Base-by-base conservation (phyloP, 352 stramenopile species). In the Phytophthora tubulina region DNA sequence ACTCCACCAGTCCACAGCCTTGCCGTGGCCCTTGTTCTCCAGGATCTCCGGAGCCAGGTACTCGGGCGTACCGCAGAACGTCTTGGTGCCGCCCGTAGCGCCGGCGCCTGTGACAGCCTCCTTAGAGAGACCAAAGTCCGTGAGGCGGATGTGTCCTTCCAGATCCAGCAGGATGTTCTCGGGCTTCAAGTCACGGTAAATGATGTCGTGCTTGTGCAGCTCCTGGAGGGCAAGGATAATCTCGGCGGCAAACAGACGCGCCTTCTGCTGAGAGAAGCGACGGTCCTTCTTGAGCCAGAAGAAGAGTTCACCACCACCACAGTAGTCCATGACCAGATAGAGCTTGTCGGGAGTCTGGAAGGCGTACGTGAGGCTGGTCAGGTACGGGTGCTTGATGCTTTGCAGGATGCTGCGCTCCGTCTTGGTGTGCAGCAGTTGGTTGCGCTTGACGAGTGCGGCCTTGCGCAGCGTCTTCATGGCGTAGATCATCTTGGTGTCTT, bases 131-230 rank as follows among this genome's bases (percentile, higher is more conserved):
- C 94, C 96, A 70, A 99, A 98, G 77, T 98, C 94, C 21, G 96
- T 98, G 32, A 99, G 79, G 48, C 93, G 91, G 58, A 99, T 92
- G 84, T 99, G 96, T 48, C 95, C 96, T 59, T 98, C 92, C 31
- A 95, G 80, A 70, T 99, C 96, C 36, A 99, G 80, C 57, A 98
- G 80, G 45, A 99, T 95, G 81, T 99, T 99, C 74, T 99, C 96
- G 2, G 96, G 96, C 84, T 99, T 99, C 42, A 99, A 84, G 75
- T 99, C 97, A 80, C 94, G 88, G 84, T 99, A 99, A 39, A 99
- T 97, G 72, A 99, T 98, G 79, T 98, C 91, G 79, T 96, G 90
- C 68, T 89, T 88, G 87, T 99, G 96, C 54, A 98, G 77, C 66
- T 93, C 92, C 67, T 97, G 90, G 48, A 99, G 84, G 30, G 90